phyloP scores from a whole-genome alignment of 1,284 basidiomycete genomes.

The Apiotrichum brassicae region DNA sequence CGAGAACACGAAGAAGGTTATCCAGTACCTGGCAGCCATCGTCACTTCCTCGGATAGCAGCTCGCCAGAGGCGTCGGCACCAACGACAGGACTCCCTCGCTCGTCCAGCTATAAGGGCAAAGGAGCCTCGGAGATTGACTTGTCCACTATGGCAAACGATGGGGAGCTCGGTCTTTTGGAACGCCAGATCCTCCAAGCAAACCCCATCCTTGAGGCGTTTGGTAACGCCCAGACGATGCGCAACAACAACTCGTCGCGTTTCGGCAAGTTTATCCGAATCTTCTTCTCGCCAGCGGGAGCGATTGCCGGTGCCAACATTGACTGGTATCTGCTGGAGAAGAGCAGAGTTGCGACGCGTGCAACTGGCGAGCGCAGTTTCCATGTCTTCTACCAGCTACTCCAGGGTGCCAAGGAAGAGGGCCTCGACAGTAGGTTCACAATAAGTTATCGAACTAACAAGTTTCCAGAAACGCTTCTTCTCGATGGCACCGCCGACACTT shows the following conservation, averaged over 20 bases:
- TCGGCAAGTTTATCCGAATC: slow-evolving; percentile 92
- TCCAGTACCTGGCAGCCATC: slow-evolving; percentile 97
- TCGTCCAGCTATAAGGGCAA: slow-evolving; percentile 45
- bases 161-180: slow-evolving; percentile 80
- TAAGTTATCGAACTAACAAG: neutral
- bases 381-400: slow-evolving; percentile 91
- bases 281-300: slow-evolving; percentile 89
- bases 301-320: slow-evolving; percentile 96
- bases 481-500: slow-evolving; percentile 69
- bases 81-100: slow-evolving; percentile 36
- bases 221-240: slow-evolving; percentile 98
- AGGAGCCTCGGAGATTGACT: slow-evolving; percentile 28
- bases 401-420: slow-evolving; percentile 58
- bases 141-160: slow-evolving; percentile 47
- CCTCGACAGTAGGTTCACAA: slow-evolving; percentile 55
- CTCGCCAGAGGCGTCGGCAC: slow-evolving; percentile 24
- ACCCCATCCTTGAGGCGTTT: slow-evolving; percentile 96
- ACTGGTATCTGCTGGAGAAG: slow-evolving; percentile 99
- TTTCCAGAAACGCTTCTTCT: slow-evolving; percentile 66
- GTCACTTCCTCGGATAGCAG: slow-evolving; percentile 63
- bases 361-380: slow-evolving; percentile 86
- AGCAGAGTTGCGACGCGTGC: slow-evolving; percentile 86
- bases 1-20: slow-evolving; percentile 99
- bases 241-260: slow-evolving; percentile 98
- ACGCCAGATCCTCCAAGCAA: slow-evolving; percentile 94